These are phyloP conservation scores for Ascosphaera pollenicola DNA, from an alignment of 2,329 filamentous ascomycete genomes.

Conservation along the genomic window DNA sequence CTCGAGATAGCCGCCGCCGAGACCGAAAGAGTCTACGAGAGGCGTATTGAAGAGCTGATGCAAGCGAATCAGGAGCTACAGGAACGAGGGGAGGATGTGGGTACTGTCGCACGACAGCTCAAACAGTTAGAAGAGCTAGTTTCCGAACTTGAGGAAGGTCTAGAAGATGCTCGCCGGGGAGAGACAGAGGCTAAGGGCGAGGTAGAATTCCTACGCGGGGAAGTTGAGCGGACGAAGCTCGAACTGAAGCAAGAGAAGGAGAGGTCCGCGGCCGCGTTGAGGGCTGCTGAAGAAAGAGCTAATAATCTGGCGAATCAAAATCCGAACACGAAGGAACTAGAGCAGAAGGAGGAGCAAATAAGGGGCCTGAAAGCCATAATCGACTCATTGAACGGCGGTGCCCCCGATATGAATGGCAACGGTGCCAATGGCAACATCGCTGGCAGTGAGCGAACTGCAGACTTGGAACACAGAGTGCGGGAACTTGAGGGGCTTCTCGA, in stretches of 20 bases:
- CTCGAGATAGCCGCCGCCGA: constrained; percentile 88
- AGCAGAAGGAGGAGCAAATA: constrained; percentile 94
- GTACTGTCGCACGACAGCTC: constrained; percentile 71
- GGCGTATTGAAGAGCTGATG: constrained; percentile 36
- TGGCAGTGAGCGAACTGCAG: constrained; percentile 33
- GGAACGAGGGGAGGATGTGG: constrained; percentile 68
- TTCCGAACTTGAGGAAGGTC: constrained; percentile 84
- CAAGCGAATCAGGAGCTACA: constrained; percentile 65
- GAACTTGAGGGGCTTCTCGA: constrained; percentile 56
- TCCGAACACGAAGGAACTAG: constrained; percentile 47
- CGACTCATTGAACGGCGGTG: constrained; percentile 64
- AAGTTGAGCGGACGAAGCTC: constrained; percentile 75
- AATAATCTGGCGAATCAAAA: constrained; percentile 13
- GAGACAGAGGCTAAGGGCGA: constrained; percentile 92
- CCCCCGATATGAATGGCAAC: constrained; percentile 5
- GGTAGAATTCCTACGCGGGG: constrained; percentile 83
- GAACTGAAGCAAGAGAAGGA: constrained; percentile 78
- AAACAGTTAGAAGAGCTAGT: constrained; percentile 93
- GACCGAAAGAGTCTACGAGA: constrained; percentile 81
- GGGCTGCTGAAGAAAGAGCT: constrained; percentile 27
- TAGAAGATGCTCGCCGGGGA: constrained; percentile 82
- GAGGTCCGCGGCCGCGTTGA: constrained; percentile 43
- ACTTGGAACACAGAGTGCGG: constrained; percentile 57
- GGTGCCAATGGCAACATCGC: constrained; percentile 18
- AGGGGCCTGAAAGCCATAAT: constrained; percentile 94